Conservation (phyloP, 2,329 filamentous ascomycete genomes). For the Botrytis porri region DNA sequence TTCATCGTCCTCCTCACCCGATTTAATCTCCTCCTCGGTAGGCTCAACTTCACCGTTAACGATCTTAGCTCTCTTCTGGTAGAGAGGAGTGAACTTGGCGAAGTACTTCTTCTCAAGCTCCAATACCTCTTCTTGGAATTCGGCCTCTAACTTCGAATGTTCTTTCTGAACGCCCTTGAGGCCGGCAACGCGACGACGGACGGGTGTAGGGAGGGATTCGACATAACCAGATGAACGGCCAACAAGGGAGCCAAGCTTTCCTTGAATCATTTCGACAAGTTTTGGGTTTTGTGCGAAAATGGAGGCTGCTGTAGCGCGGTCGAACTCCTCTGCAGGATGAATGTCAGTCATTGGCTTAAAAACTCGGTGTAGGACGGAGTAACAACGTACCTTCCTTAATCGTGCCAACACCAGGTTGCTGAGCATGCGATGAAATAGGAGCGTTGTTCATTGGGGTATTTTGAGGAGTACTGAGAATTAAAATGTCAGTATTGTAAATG, state of each 20-base stretch:
- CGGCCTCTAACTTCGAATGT: constrained; percentile 94
- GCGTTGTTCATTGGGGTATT: constrained; percentile 96
- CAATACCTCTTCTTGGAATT: constrained; percentile 98
- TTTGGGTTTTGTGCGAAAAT: constrained; percentile 95
- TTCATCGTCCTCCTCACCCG: constrained; percentile 75
- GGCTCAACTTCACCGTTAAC: constrained; percentile 86
- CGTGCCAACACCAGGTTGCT: constrained; percentile 88
- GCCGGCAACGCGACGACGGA: constrained; percentile 90
- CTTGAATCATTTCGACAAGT: constrained; percentile 96
- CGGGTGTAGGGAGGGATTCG: constrained; percentile 84
- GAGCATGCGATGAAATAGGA: constrained; percentile 94
- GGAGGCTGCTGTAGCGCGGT: constrained; percentile 80
- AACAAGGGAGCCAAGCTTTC: constrained; percentile 87
- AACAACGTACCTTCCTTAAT: constrained; percentile 87
- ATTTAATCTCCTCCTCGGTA: constrained; percentile 79
- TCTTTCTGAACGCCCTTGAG: constrained; percentile 98
- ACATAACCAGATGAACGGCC: constrained; percentile 96
- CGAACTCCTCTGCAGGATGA: constrained; percentile 71
- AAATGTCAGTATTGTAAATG: constrained; percentile 1
- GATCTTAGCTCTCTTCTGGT: constrained; percentile 90
- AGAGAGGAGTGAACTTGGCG: constrained; percentile 95
- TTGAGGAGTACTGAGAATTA: constrained; percentile 77
- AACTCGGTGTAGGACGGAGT: constrained; percentile 34
- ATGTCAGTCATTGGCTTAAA: constrained; percentile 30
- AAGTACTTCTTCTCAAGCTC: constrained; percentile 99